These are phyloP conservation scores for Smallanthus sonchifolius DNA, from an alignment of 129 eudicot genomes.

Conservation along the genomic window DNA sequence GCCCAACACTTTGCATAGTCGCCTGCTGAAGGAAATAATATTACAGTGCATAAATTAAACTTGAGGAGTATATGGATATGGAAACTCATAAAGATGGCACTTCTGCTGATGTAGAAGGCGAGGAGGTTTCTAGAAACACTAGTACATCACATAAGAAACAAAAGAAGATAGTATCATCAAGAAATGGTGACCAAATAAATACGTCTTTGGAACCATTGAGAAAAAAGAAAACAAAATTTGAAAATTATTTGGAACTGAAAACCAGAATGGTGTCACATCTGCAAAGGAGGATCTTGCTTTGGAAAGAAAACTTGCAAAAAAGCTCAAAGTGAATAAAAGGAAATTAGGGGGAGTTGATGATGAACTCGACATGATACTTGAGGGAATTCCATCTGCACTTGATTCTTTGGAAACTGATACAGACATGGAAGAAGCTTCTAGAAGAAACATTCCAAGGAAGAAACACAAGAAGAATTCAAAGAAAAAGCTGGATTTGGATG, in stretches of 20 bases:
- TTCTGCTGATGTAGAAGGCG: conserved; percentile 28
- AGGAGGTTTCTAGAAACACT: conserved; percentile 21
- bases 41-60: conserved; percentile 29
- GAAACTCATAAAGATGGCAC: conserved; percentile 1
- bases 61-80: conserved; percentile 28
- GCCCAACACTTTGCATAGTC: too few species aligned
- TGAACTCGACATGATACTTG: conserved; percentile 52
- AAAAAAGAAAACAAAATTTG: too few species aligned
- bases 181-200: too few species aligned
- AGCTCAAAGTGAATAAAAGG: conserved; percentile 60
- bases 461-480: too few species aligned
- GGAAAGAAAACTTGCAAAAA: conserved; percentile 64
- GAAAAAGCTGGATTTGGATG: too few species aligned
- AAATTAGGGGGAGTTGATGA: conserved; percentile 61
- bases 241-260: conserved; percentile 47
- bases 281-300: conserved; percentile 48
- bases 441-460: too few species aligned
- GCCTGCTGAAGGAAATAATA: too few species aligned
- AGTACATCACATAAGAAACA: too few species aligned
- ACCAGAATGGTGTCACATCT: conserved; percentile 22
- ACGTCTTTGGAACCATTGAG: too few species aligned
- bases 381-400: conserved; percentile 52
- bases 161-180: too few species aligned
- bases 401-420: conserved; percentile 30
- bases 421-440: conserved; percentile 17